These are phyloP conservation scores for Candida tibetensis DNA, from an alignment of 805 yeast species.

Conservation along the genomic window DNA sequence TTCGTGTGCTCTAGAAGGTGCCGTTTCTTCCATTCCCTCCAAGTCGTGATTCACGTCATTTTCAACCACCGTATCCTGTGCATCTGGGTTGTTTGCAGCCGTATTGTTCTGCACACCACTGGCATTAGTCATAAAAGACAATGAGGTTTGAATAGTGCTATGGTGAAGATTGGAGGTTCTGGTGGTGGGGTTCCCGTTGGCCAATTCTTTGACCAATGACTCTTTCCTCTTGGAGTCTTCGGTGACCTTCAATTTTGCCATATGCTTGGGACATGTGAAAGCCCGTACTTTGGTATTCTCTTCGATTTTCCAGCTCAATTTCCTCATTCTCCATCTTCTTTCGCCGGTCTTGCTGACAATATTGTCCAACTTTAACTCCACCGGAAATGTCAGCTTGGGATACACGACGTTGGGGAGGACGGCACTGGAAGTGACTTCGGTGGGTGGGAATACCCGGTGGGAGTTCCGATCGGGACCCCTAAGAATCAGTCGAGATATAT, in stretches of 20 bases:
- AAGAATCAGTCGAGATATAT: slow-evolving; percentile 71
- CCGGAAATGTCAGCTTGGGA: slow-evolving; percentile 81
- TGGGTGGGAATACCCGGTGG: slow-evolving; percentile 91
- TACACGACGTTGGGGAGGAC: slow-evolving; percentile 84
- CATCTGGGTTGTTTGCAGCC: background rate
- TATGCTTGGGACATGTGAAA: slow-evolving; percentile 57
- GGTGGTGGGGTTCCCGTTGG: background rate
- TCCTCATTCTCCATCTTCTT: slow-evolving; percentile 88
- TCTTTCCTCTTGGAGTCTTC: slow-evolving; percentile 36
- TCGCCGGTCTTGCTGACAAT: slow-evolving; percentile 50
- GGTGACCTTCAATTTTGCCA: slow-evolving; percentile 43
- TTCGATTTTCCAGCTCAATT: slow-evolving; percentile 84
- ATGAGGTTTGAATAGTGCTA: slow-evolving; percentile 27
- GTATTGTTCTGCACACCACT: background rate
- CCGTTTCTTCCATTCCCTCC: slow-evolving; percentile 10
- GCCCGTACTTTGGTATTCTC: slow-evolving; percentile 68
- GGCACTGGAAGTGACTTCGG: slow-evolving; percentile 83
- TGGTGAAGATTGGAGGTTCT: slow-evolving; percentile 21
- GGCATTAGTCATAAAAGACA: slow-evolving; percentile 11
- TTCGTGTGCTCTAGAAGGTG: slow-evolving; percentile 23
- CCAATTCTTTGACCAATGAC: slow-evolving; percentile 11
- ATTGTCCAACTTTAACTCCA: slow-evolving; percentile 80
- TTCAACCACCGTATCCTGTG: slow-evolving; percentile 8
- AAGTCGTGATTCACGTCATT: slow-evolving; percentile 16
- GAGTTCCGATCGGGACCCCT: slow-evolving; percentile 85